These are phyloP conservation scores for Neodidymelliopsis sp. DNA, from an alignment of 2,329 filamentous ascomycete species.

Conservation along the genomic window DNA sequence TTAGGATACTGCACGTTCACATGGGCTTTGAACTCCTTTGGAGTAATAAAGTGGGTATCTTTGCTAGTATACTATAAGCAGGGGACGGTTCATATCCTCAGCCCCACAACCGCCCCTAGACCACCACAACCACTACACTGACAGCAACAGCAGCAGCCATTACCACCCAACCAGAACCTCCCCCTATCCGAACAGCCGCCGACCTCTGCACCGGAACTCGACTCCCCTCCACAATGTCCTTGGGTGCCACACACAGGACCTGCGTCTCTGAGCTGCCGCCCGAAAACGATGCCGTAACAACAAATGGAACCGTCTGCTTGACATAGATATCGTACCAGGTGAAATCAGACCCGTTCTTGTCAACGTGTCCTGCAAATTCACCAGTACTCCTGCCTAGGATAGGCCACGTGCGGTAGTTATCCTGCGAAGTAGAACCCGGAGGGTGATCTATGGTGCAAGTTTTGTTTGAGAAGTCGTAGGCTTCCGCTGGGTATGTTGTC, in stretches of 20 bases:
- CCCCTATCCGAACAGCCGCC: neutral
- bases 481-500: neutral
- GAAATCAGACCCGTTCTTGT: slow-evolving; percentile 2
- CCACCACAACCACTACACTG: neutral
- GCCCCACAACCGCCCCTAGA: neutral
- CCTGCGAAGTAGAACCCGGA: slow-evolving; percentile 1
- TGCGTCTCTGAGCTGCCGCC: slow-evolving; percentile 5
- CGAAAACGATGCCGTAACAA: slow-evolving; percentile 1
- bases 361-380: neutral
- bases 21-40: too few relatives aligned
- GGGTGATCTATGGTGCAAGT: neutral
- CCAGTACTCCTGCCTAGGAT: neutral
- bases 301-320: slow-evolving; percentile 6
- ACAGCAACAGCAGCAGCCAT: neutral
- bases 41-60: too few relatives aligned
- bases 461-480: neutral
- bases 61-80: too few relatives aligned
- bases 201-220: slow-evolving; percentile 1
- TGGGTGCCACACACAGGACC: slow-evolving; percentile 8
- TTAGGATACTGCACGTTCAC: too few relatives aligned
- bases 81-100: too few relatives aligned
- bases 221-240: slow-evolving; percentile 1
- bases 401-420: slow-evolving; percentile 1
- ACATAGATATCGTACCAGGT: slow-evolving; percentile 7
- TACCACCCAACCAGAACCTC: neutral